These are phyloP conservation scores for Spergularia marina DNA, from an alignment of 148 eudicot species.

Conservation along the genomic window DNA sequence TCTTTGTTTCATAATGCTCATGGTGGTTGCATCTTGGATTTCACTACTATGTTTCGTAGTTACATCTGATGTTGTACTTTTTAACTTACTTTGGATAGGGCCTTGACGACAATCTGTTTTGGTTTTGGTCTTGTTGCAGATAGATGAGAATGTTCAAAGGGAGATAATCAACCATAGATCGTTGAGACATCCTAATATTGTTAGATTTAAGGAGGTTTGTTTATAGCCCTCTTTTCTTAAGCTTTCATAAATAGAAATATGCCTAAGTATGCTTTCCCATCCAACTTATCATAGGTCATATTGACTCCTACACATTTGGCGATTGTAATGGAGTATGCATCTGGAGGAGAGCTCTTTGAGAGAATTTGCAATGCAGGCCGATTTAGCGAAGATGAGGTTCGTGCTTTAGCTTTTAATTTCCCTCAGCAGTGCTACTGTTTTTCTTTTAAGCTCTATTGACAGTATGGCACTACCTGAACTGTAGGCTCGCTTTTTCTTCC, in stretches of 20 bases:
- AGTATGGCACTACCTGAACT: background rate
- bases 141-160: conserved; percentile 49
- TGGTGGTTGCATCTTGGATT: background rate
- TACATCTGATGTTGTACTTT: background rate
- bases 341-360: conserved; percentile 55
- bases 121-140: conserved; percentile 24
- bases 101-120: background rate
- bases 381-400: conserved; percentile 51
- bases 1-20: background rate
- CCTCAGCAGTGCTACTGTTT: background rate
- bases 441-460: conserved; percentile 10
- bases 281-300: conserved; percentile 30
- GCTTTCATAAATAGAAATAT: conserved; percentile 1
- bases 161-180: conserved; percentile 50
- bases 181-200: conserved; percentile 48
- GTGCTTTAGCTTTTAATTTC: background rate
- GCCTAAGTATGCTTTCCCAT: conserved; percentile 6
- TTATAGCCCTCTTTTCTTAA: background rate
- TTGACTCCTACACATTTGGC: conserved; percentile 54
- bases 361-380: conserved; percentile 47
- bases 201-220: conserved; percentile 48
- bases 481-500: conserved; percentile 53
- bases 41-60: background rate
- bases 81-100: background rate
- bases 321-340: conserved; percentile 57